Evolutionary conservation across 2,329 filamentous ascomycete species (phyloP).

Genomic region (Aureobasidium sp.): DNA sequence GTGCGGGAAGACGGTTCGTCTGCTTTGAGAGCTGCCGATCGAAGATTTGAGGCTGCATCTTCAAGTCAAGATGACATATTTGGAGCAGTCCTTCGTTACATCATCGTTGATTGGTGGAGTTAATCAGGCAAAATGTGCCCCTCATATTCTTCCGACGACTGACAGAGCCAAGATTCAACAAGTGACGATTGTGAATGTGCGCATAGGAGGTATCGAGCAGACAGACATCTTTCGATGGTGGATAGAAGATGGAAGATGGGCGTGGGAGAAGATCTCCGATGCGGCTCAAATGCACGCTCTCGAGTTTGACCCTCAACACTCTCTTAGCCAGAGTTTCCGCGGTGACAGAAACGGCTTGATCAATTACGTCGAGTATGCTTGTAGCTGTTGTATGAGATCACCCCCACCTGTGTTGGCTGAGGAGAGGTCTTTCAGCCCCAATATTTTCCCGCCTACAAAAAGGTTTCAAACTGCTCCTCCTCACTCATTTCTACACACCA

Average conservation of each 20-base stretch:
- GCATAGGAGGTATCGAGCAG: neutral
- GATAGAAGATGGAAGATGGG: neutral
- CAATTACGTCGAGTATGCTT: slow-evolving; percentile 12
- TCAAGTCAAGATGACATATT: slow-evolving; percentile 1
- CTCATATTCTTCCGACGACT: slow-evolving; percentile 7
- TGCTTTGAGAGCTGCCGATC: neutral
- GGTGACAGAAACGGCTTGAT: slow-evolving; percentile 12
- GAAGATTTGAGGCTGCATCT: neutral
- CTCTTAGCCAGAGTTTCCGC: neutral
- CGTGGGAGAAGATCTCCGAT: neutral
- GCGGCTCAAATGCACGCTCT: neutral
- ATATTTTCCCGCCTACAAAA: slow-evolving; percentile 13
- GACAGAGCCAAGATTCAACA: neutral
- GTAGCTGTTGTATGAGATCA: slow-evolving; percentile 14
- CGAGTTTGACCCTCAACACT: neutral
- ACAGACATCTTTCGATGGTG: neutral
- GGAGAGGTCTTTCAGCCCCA: slow-evolving; percentile 4
- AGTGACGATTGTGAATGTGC: neutral
- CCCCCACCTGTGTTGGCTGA: neutral
- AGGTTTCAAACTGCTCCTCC: slow-evolving; percentile 1
- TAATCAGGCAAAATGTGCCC: slow-evolving; percentile 11
- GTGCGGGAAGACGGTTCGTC: neutral
- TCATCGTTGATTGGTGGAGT: slow-evolving; percentile 12
- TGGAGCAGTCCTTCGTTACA: neutral
- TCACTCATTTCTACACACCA: neutral